Evolutionary conservation across 768 basidiomycete species (phyloP), one percentile per base, ranked within the genome.

Genomic region (Dendrothele bispora): DNA sequence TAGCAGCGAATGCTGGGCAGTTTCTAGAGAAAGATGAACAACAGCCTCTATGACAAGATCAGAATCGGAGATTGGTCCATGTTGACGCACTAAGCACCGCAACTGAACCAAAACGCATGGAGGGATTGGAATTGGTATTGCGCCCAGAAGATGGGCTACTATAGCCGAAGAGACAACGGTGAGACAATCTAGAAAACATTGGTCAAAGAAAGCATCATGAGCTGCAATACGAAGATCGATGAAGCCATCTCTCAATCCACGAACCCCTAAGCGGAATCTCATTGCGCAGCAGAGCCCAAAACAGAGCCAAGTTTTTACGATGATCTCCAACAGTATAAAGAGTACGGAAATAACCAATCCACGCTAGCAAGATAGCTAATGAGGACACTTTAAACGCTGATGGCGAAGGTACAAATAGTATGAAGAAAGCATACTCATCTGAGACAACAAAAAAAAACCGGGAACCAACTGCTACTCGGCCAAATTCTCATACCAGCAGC

Each of bases 111-210:
- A 77, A 50, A 46, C 69, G 66, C 50, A 69, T 72, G 1, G 74
- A 72, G 15, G 77, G 49, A 38, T n/a, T n/a, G n/a, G n/a, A n/a
- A n/a, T n/a, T n/a, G n/a, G n/a, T n/a, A 71, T 72, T 28, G 74
- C 68, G 0, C 61, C 71, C 5, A 75, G 37, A 7, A 68, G 47
- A 38, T 62, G 65, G n/a, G 70, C 68, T 30, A 53, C 49, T 4
- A 60, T 57, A 12, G 65, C 61, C 30, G 60, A 57, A 22, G 74
- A 71, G 3, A 68, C 69, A 28, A 74, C 46, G 2, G 67, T 70
- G n/a, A 75, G 47, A 14, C 74, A 46, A 29, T 78, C 75, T 2
- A 77, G 60, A 7, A 74, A 34, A 21, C n/a, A n/a, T n/a, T n/a
- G n/a, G 78, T 37, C n/a, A 79, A 65, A 27, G 73, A 68, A n/a